Conservation (phyloP, 1,139 yeast genomes). For the Sugiyamaella grinbergsii region DNA sequence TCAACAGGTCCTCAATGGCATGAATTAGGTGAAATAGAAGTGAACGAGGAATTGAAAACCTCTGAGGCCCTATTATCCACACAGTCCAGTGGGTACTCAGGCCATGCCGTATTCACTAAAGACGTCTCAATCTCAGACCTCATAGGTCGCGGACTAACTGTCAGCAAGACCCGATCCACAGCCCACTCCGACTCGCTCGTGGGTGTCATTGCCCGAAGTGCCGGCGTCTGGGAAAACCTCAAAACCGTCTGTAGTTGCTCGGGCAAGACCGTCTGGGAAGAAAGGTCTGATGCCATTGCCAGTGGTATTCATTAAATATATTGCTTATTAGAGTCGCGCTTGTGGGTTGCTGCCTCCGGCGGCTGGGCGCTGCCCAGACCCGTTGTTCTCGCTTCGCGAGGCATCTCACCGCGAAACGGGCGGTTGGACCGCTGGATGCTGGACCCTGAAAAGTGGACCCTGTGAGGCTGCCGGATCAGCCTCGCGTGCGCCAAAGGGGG, state of each 20-base stretch:
- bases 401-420: too few species aligned
- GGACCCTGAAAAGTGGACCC: too few species aligned
- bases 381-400: background rate
- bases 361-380: too few species aligned
- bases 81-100: slow-evolving; percentile 44
- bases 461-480: too few species aligned
- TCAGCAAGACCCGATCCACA: slow-evolving; percentile 46
- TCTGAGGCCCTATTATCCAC: slow-evolving; percentile 40
- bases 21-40: slow-evolving; percentile 44
- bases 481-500: too few species aligned
- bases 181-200: slow-evolving; percentile 54
- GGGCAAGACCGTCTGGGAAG: slow-evolving; percentile 97
- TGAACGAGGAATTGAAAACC: slow-evolving; percentile 44
- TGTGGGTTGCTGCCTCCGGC: slow-evolving; percentile 4
- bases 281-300: slow-evolving; percentile 68
- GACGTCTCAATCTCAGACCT: slow-evolving; percentile 57
- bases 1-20: slow-evolving; percentile 65
- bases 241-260: slow-evolving; percentile 92
- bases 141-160: slow-evolving; percentile 79
- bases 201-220: slow-evolving; percentile 93
- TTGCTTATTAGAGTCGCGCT: background rate
- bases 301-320: slow-evolving; percentile 46
- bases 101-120: slow-evolving; percentile 62
- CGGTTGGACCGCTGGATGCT: too few species aligned
- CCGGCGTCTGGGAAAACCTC: slow-evolving; percentile 96